Percentiles rank a stretch among this genome's conserved stretches.
Evolutionary conservation across 768 basidiomycete species (phyloP).

Genomic region (Phylloporus rhodoxanthus): DNA sequence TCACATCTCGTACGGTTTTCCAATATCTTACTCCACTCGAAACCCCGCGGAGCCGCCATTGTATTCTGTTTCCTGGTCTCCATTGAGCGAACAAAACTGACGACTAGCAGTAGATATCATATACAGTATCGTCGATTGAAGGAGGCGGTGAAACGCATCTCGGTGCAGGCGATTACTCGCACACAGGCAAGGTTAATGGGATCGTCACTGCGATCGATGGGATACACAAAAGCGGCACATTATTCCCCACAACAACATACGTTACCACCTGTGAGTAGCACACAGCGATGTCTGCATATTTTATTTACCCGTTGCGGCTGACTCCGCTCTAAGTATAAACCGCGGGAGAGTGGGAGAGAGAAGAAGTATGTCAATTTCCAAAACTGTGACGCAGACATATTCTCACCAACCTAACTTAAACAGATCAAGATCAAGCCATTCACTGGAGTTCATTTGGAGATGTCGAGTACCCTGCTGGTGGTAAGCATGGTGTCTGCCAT

Average conservation of each 20-base stretch:
- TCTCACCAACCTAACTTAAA: not conserved
- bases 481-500: not conserved
- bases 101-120: not conserved
- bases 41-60: not conserved
- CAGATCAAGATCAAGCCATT: not conserved
- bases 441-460: not conserved
- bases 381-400: not conserved
- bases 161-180: not conserved
- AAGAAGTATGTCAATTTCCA: not conserved
- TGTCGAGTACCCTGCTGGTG: not conserved
- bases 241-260: not conserved
- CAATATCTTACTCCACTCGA: not conserved
- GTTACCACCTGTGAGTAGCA: not conserved
- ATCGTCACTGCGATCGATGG: not conserved
- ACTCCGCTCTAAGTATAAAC: not conserved
- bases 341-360: not conserved
- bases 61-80: not conserved
- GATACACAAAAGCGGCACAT: not conserved
- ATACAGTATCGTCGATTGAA: not conserved
- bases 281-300: not conserved
- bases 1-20: not conserved
- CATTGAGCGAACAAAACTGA: not conserved
- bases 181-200: not conserved
- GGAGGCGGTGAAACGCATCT: not conserved
- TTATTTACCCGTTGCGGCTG: not conserved